Conservation (phyloP, 805 yeast genomes). For the Ogataea thermomethanolica region DNA sequence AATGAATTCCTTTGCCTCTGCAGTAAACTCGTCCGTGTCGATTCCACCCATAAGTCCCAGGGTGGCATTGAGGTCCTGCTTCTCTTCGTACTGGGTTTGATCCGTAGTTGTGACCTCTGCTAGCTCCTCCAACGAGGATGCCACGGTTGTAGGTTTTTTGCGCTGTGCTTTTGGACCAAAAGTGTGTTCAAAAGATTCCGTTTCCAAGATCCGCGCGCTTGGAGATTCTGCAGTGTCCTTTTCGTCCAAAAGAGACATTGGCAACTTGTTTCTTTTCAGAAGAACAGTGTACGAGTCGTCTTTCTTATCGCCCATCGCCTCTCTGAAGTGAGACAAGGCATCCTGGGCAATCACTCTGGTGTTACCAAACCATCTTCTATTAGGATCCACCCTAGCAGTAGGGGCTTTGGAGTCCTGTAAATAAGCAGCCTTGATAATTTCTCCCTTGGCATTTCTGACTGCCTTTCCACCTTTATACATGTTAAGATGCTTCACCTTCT, state of each 20-base stretch:
- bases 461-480: slow-evolving; percentile 95
- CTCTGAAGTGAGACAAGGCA: slow-evolving; percentile 90
- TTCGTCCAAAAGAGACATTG: slow-evolving; percentile 93
- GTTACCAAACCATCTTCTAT: slow-evolving; percentile 96
- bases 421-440: slow-evolving; percentile 79
- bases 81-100: slow-evolving; percentile 62
- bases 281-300: slow-evolving; percentile 82
- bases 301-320: slow-evolving; percentile 84
- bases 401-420: slow-evolving; percentile 87
- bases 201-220: slow-evolving; percentile 75
- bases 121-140: slow-evolving; percentile 78
- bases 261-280: slow-evolving; percentile 83
- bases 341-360: slow-evolving; percentile 97
- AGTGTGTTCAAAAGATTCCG: slow-evolving; percentile 75
- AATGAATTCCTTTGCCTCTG: slow-evolving; percentile 92
- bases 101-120: slow-evolving; percentile 57
- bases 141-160: slow-evolving; percentile 75
- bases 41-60: slow-evolving; percentile 77
- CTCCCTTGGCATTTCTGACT: slow-evolving; percentile 81
- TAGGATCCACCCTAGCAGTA: slow-evolving; percentile 90
- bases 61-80: slow-evolving; percentile 69
- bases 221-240: slow-evolving; percentile 76
- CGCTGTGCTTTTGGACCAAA: slow-evolving; percentile 96
- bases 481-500: slow-evolving; percentile 80
- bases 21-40: slow-evolving; percentile 75